phyloP scores from a whole-genome alignment of 1,284 basidiomycete species.

The Ustilago loliicola region DNA sequence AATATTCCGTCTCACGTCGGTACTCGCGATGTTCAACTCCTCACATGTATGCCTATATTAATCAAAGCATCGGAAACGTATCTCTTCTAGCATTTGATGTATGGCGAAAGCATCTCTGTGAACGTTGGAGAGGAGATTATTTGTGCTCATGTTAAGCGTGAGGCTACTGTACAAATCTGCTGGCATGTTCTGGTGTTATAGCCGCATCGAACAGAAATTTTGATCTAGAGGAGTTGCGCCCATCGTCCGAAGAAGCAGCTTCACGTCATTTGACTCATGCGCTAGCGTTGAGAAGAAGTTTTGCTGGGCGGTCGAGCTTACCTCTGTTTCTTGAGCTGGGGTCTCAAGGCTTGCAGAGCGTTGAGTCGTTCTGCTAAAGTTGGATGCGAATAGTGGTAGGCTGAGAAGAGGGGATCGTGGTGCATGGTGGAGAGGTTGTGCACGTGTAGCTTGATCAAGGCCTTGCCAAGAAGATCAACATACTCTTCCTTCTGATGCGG shows the following conservation, averaged over 20 bases:
- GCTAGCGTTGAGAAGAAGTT: neutral
- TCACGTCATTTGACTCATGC: no score
- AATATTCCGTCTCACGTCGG: neutral
- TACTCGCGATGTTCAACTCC: neutral
- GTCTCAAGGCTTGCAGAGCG: constrained; percentile 43
- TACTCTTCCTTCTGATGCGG: constrained; percentile 59
- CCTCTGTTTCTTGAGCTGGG: constrained; percentile 31
- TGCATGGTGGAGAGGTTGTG: constrained; percentile 69
- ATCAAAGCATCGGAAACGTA: neutral
- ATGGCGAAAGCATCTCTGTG: no score
- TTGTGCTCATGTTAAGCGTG: no score
- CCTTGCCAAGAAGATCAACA: constrained; percentile 57
- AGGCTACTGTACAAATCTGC: no score
- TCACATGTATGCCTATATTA: neutral
- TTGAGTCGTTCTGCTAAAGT: constrained; percentile 65
- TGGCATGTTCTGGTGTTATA: no score
- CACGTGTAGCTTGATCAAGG: constrained; percentile 67
- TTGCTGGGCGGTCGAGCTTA: neutral
- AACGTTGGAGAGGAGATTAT: no score
- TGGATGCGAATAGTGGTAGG: constrained; percentile 68
- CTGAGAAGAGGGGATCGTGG: constrained; percentile 67
- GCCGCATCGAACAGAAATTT: no score
- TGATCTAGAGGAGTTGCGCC: no score
- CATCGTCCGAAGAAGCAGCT: no score
- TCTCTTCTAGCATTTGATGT: neutral